Conservation (phyloP, 1,139 yeast genomes). For the Hanseniaspora sp. region DNA sequence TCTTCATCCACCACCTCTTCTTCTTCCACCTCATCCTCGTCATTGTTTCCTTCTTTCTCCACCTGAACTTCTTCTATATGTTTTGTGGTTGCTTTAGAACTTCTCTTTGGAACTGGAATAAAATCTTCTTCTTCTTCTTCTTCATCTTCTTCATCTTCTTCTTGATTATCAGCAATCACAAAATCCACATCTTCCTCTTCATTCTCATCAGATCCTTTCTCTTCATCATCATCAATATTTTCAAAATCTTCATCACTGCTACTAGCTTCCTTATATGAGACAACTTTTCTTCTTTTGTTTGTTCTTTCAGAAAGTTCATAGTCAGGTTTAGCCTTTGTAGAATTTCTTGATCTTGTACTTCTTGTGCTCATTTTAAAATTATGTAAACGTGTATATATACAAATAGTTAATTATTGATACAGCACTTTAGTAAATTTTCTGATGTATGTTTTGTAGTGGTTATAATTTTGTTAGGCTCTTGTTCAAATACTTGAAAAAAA, state of each 20-base stretch:
- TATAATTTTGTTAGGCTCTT: no score
- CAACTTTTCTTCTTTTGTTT: slow-evolving; percentile 9
- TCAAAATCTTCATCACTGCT: slow-evolving; percentile 8
- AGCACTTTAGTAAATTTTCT: no score
- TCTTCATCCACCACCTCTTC: slow-evolving; percentile 15
- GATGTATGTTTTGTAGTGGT: no score
- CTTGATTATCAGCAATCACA: background rate
- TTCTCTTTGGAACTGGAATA: slow-evolving; percentile 14
- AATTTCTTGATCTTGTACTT: slow-evolving; percentile 1
- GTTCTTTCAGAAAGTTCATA: background rate
- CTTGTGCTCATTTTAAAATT: slow-evolving; percentile 4
- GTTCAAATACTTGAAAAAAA: no score
- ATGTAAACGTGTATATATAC: background rate
- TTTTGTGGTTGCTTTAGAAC: background rate
- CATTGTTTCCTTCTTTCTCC: background rate
- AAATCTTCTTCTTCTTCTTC: background rate
- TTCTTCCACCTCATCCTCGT: slow-evolving; percentile 13
- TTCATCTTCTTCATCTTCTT: background rate
- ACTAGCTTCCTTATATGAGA: slow-evolving; percentile 8
- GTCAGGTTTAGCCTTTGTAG: background rate
- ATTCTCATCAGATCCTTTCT: slow-evolving; percentile 16
- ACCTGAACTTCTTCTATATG: background rate
- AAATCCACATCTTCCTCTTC: slow-evolving; percentile 18
- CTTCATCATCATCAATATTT: slow-evolving; percentile 12
- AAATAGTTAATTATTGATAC: no score